Evolutionary conservation across 169 alveolate genomes (phyloP).

Genomic region (Plasmodium falciparum): DNA sequence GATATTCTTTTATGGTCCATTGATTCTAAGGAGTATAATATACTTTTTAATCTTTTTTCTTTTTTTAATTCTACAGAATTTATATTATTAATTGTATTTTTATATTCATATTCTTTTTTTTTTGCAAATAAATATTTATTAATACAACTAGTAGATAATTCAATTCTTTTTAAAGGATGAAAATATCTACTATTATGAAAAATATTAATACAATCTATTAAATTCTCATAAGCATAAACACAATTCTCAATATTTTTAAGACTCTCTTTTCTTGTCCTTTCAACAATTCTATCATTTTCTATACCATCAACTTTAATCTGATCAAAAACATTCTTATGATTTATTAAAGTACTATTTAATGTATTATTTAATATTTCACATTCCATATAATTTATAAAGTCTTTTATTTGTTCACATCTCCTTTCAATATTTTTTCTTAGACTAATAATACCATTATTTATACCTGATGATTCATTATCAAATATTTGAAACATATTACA

Average conservation of each 20-base stretch:
- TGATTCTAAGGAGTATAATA: constrained; percentile 55
- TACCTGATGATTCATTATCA: constrained; percentile 57
- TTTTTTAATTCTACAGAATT: constrained; percentile 45
- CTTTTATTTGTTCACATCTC: constrained; percentile 67
- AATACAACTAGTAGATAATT: constrained; percentile 57
- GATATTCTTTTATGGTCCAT: constrained; percentile 66
- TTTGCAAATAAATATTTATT: constrained; percentile 59
- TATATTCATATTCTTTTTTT: constrained; percentile 68
- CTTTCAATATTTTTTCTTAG: constrained; percentile 62
- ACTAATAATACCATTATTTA: constrained; percentile 37
- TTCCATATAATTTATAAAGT: constrained; percentile 53
- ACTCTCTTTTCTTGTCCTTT: constrained; percentile 38
- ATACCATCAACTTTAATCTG: constrained; percentile 57
- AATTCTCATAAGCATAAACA: constrained; percentile 34
- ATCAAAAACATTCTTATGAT: constrained; percentile 69
- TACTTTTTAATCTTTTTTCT: constrained; percentile 62
- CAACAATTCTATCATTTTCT: constrained; percentile 48
- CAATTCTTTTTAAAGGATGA: constrained; percentile 58
- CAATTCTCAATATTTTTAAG: constrained; percentile 44
- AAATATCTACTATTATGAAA: constrained; percentile 63
- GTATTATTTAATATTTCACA: constrained; percentile 61
- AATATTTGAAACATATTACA: constrained; percentile 32
- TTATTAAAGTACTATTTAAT: constrained; percentile 22
- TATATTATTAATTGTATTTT: constrained; percentile 36
- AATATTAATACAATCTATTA: constrained; percentile 33